Conservation (phyloP, 139 green algal species). For the Medakamo hakoo region DNA sequence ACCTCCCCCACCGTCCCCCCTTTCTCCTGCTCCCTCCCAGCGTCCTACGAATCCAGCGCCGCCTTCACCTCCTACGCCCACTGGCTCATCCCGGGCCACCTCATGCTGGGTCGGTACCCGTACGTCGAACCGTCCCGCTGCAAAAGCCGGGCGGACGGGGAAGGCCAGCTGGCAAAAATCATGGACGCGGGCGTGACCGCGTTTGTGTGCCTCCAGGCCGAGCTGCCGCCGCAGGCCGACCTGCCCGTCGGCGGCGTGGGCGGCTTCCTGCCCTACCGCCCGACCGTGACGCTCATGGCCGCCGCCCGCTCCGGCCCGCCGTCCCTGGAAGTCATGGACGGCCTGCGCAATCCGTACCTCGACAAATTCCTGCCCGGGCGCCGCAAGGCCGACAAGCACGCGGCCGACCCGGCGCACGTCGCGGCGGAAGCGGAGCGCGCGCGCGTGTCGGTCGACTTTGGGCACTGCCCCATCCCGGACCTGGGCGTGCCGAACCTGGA, state of each 20-base stretch:
- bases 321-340: constrained; percentile 36
- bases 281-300: constrained; percentile 29
- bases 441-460: constrained; percentile 32
- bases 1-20: no score
- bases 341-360: constrained; percentile 44
- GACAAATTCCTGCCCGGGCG: constrained; percentile 36
- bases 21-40: constrained; percentile 19
- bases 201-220: constrained; percentile 62
- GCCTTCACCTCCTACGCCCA: constrained; percentile 56
- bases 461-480: constrained; percentile 47
- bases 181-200: constrained; percentile 46
- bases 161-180: constrained; percentile 48
- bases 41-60: constrained; percentile 27
- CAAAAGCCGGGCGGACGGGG: constrained; percentile 21
- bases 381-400: constrained; percentile 4
- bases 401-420: constrained; percentile 4
- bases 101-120: constrained; percentile 71
- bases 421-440: not conserved
- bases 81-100: constrained; percentile 58
- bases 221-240: constrained; percentile 51
- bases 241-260: constrained; percentile 50
- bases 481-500: constrained; percentile 29
- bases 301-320: constrained; percentile 19
- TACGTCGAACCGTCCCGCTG: constrained; percentile 61
- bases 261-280: constrained; percentile 69